Evolutionary conservation across 805 yeast species (phyloP), one percentile per base, ranked within the genome.

Genomic region (Candida namnaoensis): DNA sequence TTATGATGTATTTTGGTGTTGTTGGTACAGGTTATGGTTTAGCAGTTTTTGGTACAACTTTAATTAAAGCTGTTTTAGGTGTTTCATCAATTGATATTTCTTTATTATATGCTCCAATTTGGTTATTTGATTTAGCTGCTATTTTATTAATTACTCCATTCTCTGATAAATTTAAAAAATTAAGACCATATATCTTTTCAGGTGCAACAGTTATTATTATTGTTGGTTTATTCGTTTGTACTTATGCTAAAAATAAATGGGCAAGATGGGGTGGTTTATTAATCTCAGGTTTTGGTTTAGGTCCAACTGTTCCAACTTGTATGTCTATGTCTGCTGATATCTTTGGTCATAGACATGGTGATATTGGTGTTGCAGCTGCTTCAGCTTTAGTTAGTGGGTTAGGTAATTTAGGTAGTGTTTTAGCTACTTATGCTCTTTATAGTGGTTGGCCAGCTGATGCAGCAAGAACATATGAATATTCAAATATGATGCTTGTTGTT

Each of bases 1-100:
- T 85, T 37, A 68, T 87, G 63, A 87, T 87, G 95, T 87, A 87
- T 62, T 88, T 87, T 57, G 96, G 95, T 15, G 95, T 84, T 19
- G 95, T 87, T 25, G 96, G 95, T 38, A 78, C 87, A n/a, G 96
- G 96, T 1, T 80, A 73, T 53, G 96, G 95, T 30, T 65, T 87
- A 38, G 88, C 88, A 30, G 91, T 82, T 19, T 87, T 82, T 61
- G 95, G 90, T 5, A 80, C 95, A 4, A 79, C 91, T 8, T 75
- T 87, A 49, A 81, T 87, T 51, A 61, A 69, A 39, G 72, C 74
- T 5, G 78, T 81, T 47, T 39, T 54, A 28, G 78, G 84, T 56
- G 81, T 91, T 3, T 49, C 56, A 7, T 76, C 87, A 3, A 82
- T 88, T 50, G 66, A 79, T 44, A 77, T 88, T 25, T 82, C 91